Evolutionary conservation across 306 rosid species (phyloP).

Genomic region (Lupinus albus): DNA sequence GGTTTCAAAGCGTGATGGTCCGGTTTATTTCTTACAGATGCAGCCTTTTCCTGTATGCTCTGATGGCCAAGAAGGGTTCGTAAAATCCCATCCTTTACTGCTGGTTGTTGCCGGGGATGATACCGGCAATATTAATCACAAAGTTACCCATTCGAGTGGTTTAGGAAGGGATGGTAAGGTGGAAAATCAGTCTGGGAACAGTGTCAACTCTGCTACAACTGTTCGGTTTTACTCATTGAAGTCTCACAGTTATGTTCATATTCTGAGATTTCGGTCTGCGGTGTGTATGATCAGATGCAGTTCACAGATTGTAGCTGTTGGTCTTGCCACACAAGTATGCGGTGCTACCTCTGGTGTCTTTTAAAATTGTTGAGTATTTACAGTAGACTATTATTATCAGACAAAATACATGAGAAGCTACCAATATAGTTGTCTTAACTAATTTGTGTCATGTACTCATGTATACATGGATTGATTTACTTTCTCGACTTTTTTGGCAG

Average conservation of each 20-base stretch:
- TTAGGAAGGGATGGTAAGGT: conserved; percentile 51
- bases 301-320: conserved; percentile 79
- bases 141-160: conserved; percentile 43
- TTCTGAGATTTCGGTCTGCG: conserved; percentile 75
- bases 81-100: conserved; percentile 67
- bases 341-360: conserved; percentile 23
- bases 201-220: conserved; percentile 59
- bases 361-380: not conserved
- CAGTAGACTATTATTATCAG: conserved; percentile 16
- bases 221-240: conserved; percentile 86
- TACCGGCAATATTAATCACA: conserved; percentile 44
- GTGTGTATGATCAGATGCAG: conserved; percentile 94
- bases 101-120: conserved; percentile 82
- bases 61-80: conserved; percentile 61
- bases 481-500: conserved; percentile 57
- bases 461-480: conserved; percentile 22
- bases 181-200: conserved; percentile 56
- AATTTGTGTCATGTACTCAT: conserved; percentile 7
- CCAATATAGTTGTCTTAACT: not conserved
- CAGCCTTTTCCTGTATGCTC: conserved; percentile 67
- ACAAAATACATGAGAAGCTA: conserved; percentile 6
- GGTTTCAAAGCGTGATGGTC: conserved; percentile 82
- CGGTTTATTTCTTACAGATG: conserved; percentile 84
- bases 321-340: conserved; percentile 87
- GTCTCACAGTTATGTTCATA: conserved; percentile 78